Evolutionary conservation across 2,329 filamentous ascomycete genomes (phyloP), one percentile per base, ranked within the genome.

Genomic region (Calycina marina): DNA sequence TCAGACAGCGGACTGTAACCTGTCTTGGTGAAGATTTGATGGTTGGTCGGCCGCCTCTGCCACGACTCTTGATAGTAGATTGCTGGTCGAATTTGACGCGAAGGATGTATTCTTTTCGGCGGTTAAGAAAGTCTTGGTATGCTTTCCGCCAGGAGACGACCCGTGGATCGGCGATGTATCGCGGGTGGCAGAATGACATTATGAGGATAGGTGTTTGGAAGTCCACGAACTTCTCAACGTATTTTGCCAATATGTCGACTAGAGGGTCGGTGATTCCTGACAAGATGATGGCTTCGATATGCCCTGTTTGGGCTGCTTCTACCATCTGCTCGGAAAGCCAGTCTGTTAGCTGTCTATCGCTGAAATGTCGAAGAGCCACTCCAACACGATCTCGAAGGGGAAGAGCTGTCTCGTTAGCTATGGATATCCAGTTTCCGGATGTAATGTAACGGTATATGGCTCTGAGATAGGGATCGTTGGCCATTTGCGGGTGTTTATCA

Each of bases 361-460:
- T 57, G 31, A 80, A 67, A 53, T 76, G 70, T 34, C 72, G 65
- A 18, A 88, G 61, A 1, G 81, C 83, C 16, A 88, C 69, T 35
- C 74, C 79, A 13, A 79, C 68, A 20, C 83, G 74, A 49, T 88
- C 81, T 9, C 73, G 67, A 2, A 90, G 65, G 1, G 81, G 77
- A 2, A 92, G 64, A 16, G 80, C 78, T 13, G 67, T 62, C 49
- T 85, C 80, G 41, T 77, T 69, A 24, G 79, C 75, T 25, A 90
- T 78, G 25, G 69, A 67, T 12, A 68, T 61, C 83, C 83, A 90
- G 51, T 84, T 69, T 4, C 77, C 77, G 0, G 75, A 82, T 6
- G 77, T 74, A 39, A 90, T 80, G 42, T 82, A 74, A 3, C 76
- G 74, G 14, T 83, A 81, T 29, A 90, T 77, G 4, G 80, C 81